Base-by-base conservation (phyloP, 2,329 filamentous ascomycete genomes). In the Alternaria solani region DNA sequence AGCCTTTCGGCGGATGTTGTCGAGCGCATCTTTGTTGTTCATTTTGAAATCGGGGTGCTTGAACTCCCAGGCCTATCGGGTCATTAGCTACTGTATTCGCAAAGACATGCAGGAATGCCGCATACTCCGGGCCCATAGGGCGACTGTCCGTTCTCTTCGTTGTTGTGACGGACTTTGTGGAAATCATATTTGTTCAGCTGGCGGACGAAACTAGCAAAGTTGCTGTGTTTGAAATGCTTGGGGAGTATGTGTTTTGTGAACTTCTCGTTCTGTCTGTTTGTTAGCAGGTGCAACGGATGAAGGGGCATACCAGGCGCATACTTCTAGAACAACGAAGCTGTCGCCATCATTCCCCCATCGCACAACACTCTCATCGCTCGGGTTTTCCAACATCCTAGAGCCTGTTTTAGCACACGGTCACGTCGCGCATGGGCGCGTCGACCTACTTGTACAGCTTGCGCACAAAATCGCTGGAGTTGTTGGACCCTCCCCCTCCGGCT, bases 181-280 rank as follows among this genome's bases (percentile, higher is more conserved):
- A 99, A 99, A 76, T 97, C 94, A 79, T 96, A 97, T 78, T 97
- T 97, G 83, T 97, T 97, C 59, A 97, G 83, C 78, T 97, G 94
- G 49, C 94, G 91, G 59, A 97, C 94, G 76, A 97, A 97, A 80
- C 93, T 97, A 32, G 94, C 94, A 82, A 97, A 97, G 79, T 97
- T 97, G 86, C 93, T 96, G 81, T 98, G 95, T 81, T 99, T 99
- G 85, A 99, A 99, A 74, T 98, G 93, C 77, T 98, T 97, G 2
- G 95, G 95, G 16, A 99, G 87, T 71, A 99, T 96, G 39, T 92
- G 91, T 78, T 97, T 97, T 23, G 95, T 98, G 75, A 99, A 99
- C 79, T 96, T 97, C 79, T 98, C 94, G 79, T 96, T 96, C 94
- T 97, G 78, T 49, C 43, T 38, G 14, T 16, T 38, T 16, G 61